phyloP scores from a whole-genome alignment of 257 asterid species.

The Solanum sejunctum region DNA sequence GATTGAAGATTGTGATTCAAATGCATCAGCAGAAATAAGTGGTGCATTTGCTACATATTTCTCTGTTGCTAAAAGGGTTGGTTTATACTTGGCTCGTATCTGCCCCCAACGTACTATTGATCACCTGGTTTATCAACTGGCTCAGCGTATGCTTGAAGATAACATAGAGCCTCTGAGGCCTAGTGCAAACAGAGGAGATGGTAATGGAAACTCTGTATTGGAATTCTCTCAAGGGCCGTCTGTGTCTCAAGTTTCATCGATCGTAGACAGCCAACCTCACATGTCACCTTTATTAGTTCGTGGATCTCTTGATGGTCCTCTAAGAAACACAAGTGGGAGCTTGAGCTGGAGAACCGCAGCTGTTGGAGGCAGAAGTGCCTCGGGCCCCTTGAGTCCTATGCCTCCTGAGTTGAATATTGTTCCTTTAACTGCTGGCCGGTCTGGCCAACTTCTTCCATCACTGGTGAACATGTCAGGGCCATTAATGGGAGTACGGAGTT shows the following conservation, averaged over 20 bases:
- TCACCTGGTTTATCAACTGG: constrained; percentile 97
- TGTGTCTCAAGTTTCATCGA: constrained; percentile 62
- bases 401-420: constrained; percentile 81
- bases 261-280: constrained; percentile 86
- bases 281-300: constrained; percentile 98
- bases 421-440: constrained; percentile 83
- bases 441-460: constrained; percentile 94
- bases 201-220: constrained; percentile 52
- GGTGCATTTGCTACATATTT: constrained; percentile 99
- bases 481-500: constrained; percentile 87
- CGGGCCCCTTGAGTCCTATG: constrained; percentile 94
- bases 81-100: constrained; percentile 92
- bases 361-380: constrained; percentile 95
- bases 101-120: constrained; percentile 98
- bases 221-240: constrained; percentile 95
- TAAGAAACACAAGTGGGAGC: constrained; percentile 93
- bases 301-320: constrained; percentile 94
- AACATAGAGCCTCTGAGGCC: constrained; percentile 66
- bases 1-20: constrained; percentile 98
- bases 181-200: constrained; percentile 58
- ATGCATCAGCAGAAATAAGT: constrained; percentile 96
- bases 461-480: constrained; percentile 99
- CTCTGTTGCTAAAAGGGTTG: constrained; percentile 95
- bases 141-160: constrained; percentile 98
- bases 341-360: constrained; percentile 97